phyloP scores from a whole-genome alignment of 805 yeast genomes.

The Priceomyces medius region DNA sequence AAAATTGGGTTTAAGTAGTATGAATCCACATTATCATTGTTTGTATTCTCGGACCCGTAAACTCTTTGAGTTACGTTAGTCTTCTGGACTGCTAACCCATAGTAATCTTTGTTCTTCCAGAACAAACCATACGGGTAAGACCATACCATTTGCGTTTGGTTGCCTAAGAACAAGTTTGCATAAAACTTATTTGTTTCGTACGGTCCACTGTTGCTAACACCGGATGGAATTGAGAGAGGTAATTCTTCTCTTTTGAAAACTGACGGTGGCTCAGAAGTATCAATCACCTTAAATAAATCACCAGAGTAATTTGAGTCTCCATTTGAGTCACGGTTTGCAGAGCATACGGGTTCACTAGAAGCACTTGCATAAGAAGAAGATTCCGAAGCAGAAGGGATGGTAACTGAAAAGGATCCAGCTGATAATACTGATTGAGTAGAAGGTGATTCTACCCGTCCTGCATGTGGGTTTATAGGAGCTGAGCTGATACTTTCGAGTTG shows the following conservation, averaged over 20 bases:
- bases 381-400: neutral
- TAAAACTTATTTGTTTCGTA: constrained; percentile 77
- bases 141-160: constrained; percentile 54
- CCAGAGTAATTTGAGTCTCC: constrained; percentile 18
- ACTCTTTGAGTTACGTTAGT: constrained; percentile 43
- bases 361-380: neutral
- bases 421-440: too few relatives aligned
- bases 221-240: constrained; percentile 46
- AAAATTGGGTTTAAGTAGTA: constrained; percentile 59
- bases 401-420: neutral
- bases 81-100: constrained; percentile 66
- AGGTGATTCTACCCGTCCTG: too few relatives aligned
- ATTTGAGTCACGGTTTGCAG: constrained; percentile 4
- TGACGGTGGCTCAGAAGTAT: constrained; percentile 28
- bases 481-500: too few relatives aligned
- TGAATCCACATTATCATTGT: constrained; percentile 37
- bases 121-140: constrained; percentile 68
- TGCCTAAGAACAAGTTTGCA: constrained; percentile 58
- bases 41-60: constrained; percentile 48
- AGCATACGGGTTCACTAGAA: neutral
- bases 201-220: constrained; percentile 43
- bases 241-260: constrained; percentile 48
- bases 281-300: constrained; percentile 50
- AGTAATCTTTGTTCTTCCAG: constrained; percentile 46
- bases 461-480: too few relatives aligned